Percentiles rank a stretch among this genome's conserved stretches.
Conservation (phyloP, 2,329 filamentous ascomycete genomes). For the Penicillium sp. region DNA sequence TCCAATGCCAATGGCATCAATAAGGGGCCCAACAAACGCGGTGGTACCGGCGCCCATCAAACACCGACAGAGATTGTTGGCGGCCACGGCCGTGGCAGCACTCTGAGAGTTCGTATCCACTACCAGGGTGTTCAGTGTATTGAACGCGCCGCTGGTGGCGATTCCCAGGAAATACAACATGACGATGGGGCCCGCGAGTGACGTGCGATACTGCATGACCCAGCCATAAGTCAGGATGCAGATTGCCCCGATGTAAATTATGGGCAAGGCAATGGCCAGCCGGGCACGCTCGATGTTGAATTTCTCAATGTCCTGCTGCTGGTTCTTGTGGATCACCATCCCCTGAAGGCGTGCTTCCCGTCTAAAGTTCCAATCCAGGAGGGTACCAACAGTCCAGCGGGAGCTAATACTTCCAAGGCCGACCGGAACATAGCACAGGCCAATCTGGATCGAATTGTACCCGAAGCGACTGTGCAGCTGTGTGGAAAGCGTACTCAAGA, state of each 20-base stretch:
- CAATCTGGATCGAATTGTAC: conserved; percentile 27
- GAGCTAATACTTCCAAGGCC: conserved; percentile 31
- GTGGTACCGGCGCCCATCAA: conserved; percentile 27
- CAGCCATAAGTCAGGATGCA: conserved; percentile 41
- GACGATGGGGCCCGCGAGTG: conserved; percentile 36
- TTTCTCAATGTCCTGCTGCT: conserved; percentile 53
- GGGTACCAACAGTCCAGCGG: conserved; percentile 21
- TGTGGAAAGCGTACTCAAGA: conserved; percentile 47
- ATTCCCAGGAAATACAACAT: conserved; percentile 37
- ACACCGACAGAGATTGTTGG: conserved; percentile 27
- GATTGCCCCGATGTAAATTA: conserved; percentile 28
- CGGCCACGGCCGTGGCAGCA: conserved; percentile 24
- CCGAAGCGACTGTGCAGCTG: conserved; percentile 34
- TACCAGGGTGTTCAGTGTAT: conserved; percentile 47
- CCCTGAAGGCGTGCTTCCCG: conserved; percentile 55
- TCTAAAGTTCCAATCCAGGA: conserved; percentile 73
- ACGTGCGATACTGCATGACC: conserved; percentile 36
- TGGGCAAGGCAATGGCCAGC: conserved; percentile 35
- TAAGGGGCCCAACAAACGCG: conserved; percentile 22
- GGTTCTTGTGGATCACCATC: conserved; percentile 42
- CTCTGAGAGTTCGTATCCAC: conserved; percentile 38
- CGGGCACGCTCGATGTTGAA: conserved; percentile 54
- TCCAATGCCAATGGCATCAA: conserved; percentile 27
- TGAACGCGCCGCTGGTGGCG: conserved; percentile 37
- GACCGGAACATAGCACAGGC: conserved; percentile 25